Percentiles rank a stretch among this genome's conserved stretches.
Conservation (phyloP, 1,139 yeast species). For the Saccharomyces pastorianus region DNA sequence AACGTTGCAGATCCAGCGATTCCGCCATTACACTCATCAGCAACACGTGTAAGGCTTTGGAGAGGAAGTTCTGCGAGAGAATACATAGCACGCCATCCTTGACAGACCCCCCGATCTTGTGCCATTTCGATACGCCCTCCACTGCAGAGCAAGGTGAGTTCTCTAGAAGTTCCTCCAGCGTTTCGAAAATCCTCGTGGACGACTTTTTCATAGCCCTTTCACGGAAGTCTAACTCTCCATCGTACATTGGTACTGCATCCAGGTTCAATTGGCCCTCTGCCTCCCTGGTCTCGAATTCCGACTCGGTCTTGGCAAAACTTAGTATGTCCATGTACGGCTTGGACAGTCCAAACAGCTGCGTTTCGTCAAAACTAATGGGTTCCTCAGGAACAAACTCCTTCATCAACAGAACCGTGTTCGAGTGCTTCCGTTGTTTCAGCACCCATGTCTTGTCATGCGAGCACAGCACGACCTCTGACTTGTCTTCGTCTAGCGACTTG, state of each 20-base stretch:
- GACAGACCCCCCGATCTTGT: constrained; percentile 47
- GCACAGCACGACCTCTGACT: constrained; percentile 52
- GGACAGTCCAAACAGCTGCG: constrained; percentile 16
- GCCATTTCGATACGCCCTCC: constrained; percentile 52
- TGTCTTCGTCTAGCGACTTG: constrained; percentile 39
- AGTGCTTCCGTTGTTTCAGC: constrained; percentile 74
- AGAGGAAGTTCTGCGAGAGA: constrained; percentile 33
- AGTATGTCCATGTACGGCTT: constrained; percentile 27
- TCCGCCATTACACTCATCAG: constrained; percentile 46
- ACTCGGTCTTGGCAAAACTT: constrained; percentile 39
- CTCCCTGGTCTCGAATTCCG: constrained; percentile 44
- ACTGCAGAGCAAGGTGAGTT: constrained; percentile 48
- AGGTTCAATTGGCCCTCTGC: constrained; percentile 41
- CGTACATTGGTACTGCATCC: constrained; percentile 41
- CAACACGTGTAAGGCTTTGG: constrained; percentile 37
- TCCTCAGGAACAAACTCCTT: constrained; percentile 20
- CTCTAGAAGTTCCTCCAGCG: constrained; percentile 37
- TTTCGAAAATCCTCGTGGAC: constrained; percentile 2
- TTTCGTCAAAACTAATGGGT: constrained; percentile 17
- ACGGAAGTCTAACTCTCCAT: constrained; percentile 32
- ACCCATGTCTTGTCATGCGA: constrained; percentile 52
- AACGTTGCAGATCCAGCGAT: constrained; percentile 31
- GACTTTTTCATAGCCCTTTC: constrained; percentile 3
- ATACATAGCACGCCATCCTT: constrained; percentile 37
- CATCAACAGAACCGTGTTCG: constrained; percentile 64